Evolutionary conservation across 2,329 filamentous ascomycete species (phyloP).

Genomic region (Diatrype stigma): DNA sequence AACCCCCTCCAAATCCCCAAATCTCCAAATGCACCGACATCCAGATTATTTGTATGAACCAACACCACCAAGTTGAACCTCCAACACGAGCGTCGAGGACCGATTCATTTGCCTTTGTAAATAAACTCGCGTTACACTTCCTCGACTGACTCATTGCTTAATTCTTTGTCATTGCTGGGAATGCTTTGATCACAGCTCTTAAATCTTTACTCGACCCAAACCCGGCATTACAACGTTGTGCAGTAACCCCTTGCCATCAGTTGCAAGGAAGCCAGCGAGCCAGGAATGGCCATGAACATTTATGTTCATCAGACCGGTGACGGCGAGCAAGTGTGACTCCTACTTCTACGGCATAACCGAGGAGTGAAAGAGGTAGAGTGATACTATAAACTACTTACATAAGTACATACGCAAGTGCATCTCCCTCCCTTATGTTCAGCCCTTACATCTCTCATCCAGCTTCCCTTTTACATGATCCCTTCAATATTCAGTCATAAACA

Average conservation of each 20-base stretch:
- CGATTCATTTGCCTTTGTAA: background rate
- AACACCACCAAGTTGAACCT: too few relatives aligned
- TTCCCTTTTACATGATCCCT: background rate
- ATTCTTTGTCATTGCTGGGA: too few relatives aligned
- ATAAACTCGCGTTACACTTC: background rate
- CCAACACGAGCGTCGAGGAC: too few relatives aligned
- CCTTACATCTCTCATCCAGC: constrained; percentile 1
- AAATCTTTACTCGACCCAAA: too few relatives aligned
- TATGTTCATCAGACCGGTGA: background rate
- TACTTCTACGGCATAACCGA: background rate
- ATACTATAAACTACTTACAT: constrained; percentile 12
- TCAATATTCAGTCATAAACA: constrained; percentile 1
- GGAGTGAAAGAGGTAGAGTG: constrained; percentile 8
- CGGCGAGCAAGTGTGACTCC: constrained; percentile 4
- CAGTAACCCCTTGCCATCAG: too few relatives aligned
- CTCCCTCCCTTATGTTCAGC: background rate
- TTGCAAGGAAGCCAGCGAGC: background rate
- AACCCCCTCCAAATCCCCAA: too few relatives aligned
- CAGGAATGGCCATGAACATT: background rate
- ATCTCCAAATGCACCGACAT: too few relatives aligned
- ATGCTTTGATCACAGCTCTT: too few relatives aligned
- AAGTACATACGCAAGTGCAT: constrained; percentile 5
- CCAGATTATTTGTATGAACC: background rate
- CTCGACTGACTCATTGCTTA: too few relatives aligned
- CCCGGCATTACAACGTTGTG: too few relatives aligned